Conservation (phyloP, 2,329 filamentous ascomycete genomes). For the Pezicula rhizophila region DNA sequence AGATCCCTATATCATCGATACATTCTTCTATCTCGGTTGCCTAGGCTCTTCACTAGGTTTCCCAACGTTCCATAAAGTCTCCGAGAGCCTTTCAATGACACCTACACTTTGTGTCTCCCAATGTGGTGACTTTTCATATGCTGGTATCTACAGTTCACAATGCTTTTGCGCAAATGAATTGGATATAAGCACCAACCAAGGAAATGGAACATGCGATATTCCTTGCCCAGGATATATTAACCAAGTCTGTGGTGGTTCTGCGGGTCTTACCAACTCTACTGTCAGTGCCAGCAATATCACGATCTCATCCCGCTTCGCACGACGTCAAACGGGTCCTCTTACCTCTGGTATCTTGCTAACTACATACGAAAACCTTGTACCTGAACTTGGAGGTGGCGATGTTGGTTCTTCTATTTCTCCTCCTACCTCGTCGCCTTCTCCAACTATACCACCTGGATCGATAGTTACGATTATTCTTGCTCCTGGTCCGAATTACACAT, state of each 20-base stretch:
- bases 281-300: background rate
- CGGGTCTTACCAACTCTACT: background rate
- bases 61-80: background rate
- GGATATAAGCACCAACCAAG: background rate
- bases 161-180: background rate
- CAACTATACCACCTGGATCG: background rate
- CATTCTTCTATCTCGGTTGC: slow-evolving; percentile 1
- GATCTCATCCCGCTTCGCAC: background rate
- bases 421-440: background rate
- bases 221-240: background rate
- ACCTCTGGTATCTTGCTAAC: background rate
- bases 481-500: background rate
- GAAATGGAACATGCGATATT: background rate
- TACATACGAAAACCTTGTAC: background rate
- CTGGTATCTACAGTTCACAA: background rate
- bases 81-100: background rate
- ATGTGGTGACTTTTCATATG: background rate
- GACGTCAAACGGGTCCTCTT: background rate
- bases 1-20: background rate
- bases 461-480: background rate
- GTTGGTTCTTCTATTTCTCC: background rate
- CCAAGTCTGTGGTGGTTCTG: background rate
- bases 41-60: background rate
- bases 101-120: background rate
- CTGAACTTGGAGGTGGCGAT: background rate